phyloP scores from a whole-genome alignment of 805 yeast species.

The Brettanomyces custersianus region DNA sequence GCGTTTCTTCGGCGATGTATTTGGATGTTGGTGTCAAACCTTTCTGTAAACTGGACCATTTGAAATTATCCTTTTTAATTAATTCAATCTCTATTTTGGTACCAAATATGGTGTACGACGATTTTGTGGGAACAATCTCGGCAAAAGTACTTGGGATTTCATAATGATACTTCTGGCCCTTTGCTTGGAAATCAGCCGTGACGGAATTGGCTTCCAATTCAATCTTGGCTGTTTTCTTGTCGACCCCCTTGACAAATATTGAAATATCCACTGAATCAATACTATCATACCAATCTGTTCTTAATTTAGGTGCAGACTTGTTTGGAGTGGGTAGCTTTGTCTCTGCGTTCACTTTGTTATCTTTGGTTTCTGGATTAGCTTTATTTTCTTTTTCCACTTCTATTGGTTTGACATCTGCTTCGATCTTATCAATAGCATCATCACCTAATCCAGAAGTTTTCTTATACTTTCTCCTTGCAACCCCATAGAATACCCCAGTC shows the following conservation, averaged over 20 bases:
- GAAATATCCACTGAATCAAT: slow-evolving; percentile 49
- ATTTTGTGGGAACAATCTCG: slow-evolving; percentile 36
- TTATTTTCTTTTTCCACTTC: not conserved
- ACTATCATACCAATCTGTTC: slow-evolving; percentile 72
- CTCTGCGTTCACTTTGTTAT: not conserved
- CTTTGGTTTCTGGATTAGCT: not conserved
- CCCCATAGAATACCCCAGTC: slow-evolving; percentile 37
- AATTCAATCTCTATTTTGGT: slow-evolving; percentile 57
- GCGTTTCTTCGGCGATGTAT: slow-evolving; percentile 19
- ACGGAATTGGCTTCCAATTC: slow-evolving; percentile 30
- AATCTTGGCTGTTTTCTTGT: slow-evolving; percentile 36
- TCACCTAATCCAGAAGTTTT: slow-evolving; percentile 27
- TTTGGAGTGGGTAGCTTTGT: slow-evolving; percentile 8
- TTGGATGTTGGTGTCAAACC: slow-evolving; percentile 1
- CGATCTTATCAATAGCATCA: slow-evolving; percentile 3
- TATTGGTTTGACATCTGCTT: not conserved
- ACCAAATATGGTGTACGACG: slow-evolving; percentile 44
- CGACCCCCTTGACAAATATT: slow-evolving; percentile 60
- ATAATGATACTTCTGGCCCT: slow-evolving; percentile 44
- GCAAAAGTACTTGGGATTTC: slow-evolving; percentile 44
- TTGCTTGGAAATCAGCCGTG: slow-evolving; percentile 37
- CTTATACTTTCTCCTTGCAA: slow-evolving; percentile 25
- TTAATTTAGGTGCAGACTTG: slow-evolving; percentile 24
- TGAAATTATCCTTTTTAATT: slow-evolving; percentile 3
- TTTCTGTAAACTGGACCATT: slow-evolving; percentile 4